Conservation (phyloP, 2,329 filamentous ascomycete genomes). For the Samsoniella hepiali region DNA sequence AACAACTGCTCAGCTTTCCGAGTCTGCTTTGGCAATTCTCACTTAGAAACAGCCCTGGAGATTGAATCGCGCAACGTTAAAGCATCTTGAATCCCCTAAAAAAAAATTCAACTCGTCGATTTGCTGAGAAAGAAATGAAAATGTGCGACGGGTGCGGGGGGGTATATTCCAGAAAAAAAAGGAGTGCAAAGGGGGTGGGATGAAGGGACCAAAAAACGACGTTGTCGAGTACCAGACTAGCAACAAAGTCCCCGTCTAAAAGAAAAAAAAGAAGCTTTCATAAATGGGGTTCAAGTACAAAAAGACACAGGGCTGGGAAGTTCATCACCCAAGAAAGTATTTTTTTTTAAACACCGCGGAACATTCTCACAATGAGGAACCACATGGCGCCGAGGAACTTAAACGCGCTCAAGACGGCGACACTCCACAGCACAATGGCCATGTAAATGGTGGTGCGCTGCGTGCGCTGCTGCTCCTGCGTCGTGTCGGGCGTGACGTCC, state of each 20-base stretch:
- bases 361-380: slow-evolving; percentile 88
- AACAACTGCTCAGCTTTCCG: neutral
- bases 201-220: neutral
- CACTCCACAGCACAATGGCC: slow-evolving; percentile 82
- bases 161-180: slow-evolving; percentile 16
- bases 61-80: no score
- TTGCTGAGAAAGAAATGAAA: neutral
- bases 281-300: neutral
- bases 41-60: no score
- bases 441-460: slow-evolving; percentile 76
- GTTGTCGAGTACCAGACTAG: slow-evolving; percentile 15
- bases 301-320: neutral
- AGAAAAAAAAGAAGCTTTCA: neutral
- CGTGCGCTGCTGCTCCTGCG: slow-evolving; percentile 42
- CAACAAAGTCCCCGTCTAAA: neutral
- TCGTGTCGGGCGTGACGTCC: slow-evolving; percentile 47
- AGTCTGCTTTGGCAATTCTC: no score
- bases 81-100: neutral
- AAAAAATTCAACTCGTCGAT: slow-evolving; percentile 6
- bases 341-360: slow-evolving; percentile 60
- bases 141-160: neutral
- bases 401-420: slow-evolving; percentile 78
- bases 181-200: neutral
- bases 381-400: slow-evolving; percentile 85
- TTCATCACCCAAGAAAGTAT: neutral